phyloP scores from a whole-genome alignment of 108 stramenopile genomes.

The Nitzschia inconspicua region DNA sequence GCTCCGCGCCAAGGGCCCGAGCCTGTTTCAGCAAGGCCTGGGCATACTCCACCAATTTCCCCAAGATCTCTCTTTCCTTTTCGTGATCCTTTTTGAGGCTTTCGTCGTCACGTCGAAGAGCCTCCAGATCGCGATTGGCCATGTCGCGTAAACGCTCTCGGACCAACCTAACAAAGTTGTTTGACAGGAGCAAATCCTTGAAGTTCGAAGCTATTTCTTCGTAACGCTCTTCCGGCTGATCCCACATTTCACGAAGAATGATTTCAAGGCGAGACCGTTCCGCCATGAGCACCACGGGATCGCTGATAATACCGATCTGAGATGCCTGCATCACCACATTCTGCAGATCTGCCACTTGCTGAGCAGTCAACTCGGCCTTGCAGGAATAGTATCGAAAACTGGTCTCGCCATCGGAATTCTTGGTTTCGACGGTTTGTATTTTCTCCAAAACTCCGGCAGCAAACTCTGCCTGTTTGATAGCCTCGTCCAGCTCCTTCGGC shows the following conservation, averaged over 20 bases:
- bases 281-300: conserved; percentile 51
- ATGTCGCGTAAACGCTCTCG: conserved; percentile 58
- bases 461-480: conserved; percentile 75
- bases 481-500: conserved; percentile 61
- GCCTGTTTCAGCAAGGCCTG: conserved; percentile 76
- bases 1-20: conserved; percentile 71
- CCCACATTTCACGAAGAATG: conserved; percentile 67
- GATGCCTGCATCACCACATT: conserved; percentile 60
- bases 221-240: conserved; percentile 80
- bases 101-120: conserved; percentile 38
- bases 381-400: conserved; percentile 53
- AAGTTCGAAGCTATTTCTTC: conserved; percentile 72
- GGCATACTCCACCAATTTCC: conserved; percentile 62
- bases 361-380: conserved; percentile 41
- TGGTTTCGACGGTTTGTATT: conserved; percentile 36
- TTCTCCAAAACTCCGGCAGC: conserved; percentile 62
- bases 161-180: conserved; percentile 66
- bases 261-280: conserved; percentile 70
- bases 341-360: conserved; percentile 59
- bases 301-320: conserved; percentile 65
- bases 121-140: conserved; percentile 65
- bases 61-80: conserved; percentile 65
- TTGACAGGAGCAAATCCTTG: conserved; percentile 82
- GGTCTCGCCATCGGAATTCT: conserved; percentile 11
- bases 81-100: conserved; percentile 38